These are phyloP conservation scores for Chaetomium cochliodes DNA, from an alignment of 495 filamentous ascomycete species.

Conservation along the genomic window DNA sequence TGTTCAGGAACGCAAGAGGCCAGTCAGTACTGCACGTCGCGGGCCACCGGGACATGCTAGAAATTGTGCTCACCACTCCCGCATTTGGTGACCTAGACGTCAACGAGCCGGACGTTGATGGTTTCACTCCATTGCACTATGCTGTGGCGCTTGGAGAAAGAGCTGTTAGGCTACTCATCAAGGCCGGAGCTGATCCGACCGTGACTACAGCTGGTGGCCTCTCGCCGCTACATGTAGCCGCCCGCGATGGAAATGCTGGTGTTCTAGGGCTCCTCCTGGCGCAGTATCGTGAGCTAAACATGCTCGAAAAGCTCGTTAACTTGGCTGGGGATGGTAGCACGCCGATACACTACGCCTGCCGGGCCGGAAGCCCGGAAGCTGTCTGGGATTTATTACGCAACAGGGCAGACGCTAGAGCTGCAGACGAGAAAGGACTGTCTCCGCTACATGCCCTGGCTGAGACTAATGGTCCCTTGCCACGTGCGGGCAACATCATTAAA, in stretches of 20 bases:
- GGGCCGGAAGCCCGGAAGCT: constrained; percentile 3
- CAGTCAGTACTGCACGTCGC: constrained; percentile 11
- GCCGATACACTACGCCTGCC: constrained; percentile 33
- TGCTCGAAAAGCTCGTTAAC: constrained; percentile 10
- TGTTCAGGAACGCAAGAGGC: constrained; percentile 3
- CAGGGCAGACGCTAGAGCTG: constrained; percentile 23
- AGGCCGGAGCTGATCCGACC: constrained; percentile 2
- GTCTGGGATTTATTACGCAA: constrained; percentile 20
- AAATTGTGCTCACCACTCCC: constrained; percentile 3
- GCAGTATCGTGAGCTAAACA: constrained; percentile 4
- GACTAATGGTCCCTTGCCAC: not conserved
- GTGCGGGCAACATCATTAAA: not conserved
- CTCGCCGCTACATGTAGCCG: constrained; percentile 13
- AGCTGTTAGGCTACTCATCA: not conserved
- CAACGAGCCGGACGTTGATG: constrained; percentile 4
- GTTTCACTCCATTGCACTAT: constrained; percentile 7
- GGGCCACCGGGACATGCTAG: not conserved
- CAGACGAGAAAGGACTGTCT: constrained; percentile 18
- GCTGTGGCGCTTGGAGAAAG: not conserved
- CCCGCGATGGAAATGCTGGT: not conserved
- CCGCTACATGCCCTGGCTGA: constrained; percentile 21
- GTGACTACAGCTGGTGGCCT: not conserved
- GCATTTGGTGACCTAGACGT: constrained; percentile 6
- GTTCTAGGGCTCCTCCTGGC: constrained; percentile 1
- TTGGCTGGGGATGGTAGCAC: constrained; percentile 26